Conservation (phyloP, 176 grass and related monocot species). For the Carex littledalei region DNA sequence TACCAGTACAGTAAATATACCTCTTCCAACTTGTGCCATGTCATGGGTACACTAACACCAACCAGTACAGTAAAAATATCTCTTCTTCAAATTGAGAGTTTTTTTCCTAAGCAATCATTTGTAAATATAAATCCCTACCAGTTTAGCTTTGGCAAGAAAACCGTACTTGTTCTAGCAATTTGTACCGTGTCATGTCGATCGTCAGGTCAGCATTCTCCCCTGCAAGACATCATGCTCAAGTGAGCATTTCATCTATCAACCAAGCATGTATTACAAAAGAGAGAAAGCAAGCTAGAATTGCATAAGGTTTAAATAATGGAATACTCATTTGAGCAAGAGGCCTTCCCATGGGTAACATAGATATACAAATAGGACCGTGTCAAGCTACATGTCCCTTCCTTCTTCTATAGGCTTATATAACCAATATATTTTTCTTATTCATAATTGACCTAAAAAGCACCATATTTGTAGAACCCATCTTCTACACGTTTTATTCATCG, state of each 20-base stretch:
- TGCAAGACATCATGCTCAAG: conserved; percentile 23
- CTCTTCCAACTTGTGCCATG: no score
- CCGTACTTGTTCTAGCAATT: no score
- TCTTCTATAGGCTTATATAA: background rate
- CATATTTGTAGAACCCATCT: background rate
- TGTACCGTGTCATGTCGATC: background rate
- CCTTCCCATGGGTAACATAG: conserved; percentile 11
- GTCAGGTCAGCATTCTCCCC: background rate
- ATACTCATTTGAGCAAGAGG: conserved; percentile 34
- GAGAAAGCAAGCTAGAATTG: conserved; percentile 11
- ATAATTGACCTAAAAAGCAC: background rate
- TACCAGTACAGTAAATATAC: no score
- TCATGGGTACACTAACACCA: no score
- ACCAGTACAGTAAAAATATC: no score
- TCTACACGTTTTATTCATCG: background rate
- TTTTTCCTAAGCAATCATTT: background rate
- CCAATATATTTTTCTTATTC: background rate
- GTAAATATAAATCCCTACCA: background rate
- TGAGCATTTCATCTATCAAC: conserved; percentile 26
- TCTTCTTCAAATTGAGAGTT: no score
- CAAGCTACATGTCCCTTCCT: background rate
- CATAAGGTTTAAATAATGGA: conserved; percentile 14
- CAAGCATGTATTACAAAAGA: background rate
- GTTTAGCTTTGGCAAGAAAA: background rate
- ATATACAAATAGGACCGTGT: background rate